A percentile compares a stretch with the other conserved stretches of the same genome.
Conservation (phyloP, 148 eudicot species). For the Vaccinium myrtillus region DNA sequence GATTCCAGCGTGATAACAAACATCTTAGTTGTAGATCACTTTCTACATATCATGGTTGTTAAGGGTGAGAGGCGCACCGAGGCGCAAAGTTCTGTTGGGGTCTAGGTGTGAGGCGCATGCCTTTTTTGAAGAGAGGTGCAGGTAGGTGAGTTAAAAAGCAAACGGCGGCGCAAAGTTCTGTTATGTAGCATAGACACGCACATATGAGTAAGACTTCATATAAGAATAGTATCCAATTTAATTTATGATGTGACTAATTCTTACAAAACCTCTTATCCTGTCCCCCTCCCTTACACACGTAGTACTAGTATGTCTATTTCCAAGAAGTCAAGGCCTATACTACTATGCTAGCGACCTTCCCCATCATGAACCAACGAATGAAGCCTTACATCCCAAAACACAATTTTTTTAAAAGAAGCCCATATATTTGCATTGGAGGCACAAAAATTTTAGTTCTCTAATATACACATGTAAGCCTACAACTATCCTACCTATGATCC, state of each 20-base stretch:
- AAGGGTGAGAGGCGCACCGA: not conserved
- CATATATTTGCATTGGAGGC: conserved; percentile 4
- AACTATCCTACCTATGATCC: not conserved
- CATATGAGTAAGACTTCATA: not conserved
- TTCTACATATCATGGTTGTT: not conserved
- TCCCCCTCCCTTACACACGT: not conserved
- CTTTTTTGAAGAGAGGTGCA: too few species aligned
- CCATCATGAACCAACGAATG: conserved; percentile 1
- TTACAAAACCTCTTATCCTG: not conserved
- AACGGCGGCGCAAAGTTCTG: too few species aligned
- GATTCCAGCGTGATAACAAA: not conserved
- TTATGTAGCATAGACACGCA: not conserved
- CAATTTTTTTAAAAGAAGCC: not conserved
- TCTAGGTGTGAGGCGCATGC: too few species aligned
- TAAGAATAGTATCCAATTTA: not conserved
- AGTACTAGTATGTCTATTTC: not conserved
- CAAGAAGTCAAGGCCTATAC: not conserved
- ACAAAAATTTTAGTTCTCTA: not conserved
- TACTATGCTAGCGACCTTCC: not conserved
- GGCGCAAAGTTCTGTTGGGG: not conserved
- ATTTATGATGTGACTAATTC: not conserved
- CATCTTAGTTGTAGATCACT: not conserved
- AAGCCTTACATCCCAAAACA: conserved; percentile 4
- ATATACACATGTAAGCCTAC: not conserved
- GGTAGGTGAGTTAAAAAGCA: too few species aligned